Conservation (phyloP, 331 rosid species). For the Cydonia oblonga region DNA sequence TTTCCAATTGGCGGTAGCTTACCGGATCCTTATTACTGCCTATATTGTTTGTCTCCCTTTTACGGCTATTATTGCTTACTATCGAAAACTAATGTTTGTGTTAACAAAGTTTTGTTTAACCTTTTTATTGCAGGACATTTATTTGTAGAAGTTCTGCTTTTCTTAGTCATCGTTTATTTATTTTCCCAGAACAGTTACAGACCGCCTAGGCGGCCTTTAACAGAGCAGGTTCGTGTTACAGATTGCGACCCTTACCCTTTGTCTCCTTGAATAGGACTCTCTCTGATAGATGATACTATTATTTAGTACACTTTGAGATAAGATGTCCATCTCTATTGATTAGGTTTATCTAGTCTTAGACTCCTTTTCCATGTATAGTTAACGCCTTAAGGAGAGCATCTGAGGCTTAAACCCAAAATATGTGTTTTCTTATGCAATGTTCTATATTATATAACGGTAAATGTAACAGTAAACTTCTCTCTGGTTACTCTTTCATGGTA, state of each 20-base stretch:
- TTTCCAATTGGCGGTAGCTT: constrained; percentile 67
- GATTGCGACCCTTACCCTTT: background rate
- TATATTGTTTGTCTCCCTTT: background rate
- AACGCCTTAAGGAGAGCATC: too few relatives aligned
- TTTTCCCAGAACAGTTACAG: constrained; percentile 95
- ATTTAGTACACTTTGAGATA: too few relatives aligned
- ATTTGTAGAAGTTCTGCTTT: constrained; percentile 68
- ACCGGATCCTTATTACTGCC: background rate
- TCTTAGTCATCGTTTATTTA: constrained; percentile 70
- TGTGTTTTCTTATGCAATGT: too few relatives aligned
- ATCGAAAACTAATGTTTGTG: background rate
- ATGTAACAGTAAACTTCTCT: too few relatives aligned
- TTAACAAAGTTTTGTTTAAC: background rate
- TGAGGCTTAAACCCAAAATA: too few relatives aligned
- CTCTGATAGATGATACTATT: too few relatives aligned
- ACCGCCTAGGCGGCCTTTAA: constrained; percentile 88
- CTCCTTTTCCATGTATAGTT: too few relatives aligned
- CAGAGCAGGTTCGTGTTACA: constrained; percentile 56
- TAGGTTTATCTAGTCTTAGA: too few relatives aligned
- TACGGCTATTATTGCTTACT: background rate
- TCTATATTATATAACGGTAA: too few relatives aligned
- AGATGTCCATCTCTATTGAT: too few relatives aligned
- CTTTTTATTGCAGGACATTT: constrained; percentile 59
- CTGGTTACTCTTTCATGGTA: too few relatives aligned
- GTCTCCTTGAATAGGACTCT: background rate